Evolutionary conservation across 2,329 filamentous ascomycete species (phyloP).

Genomic region (Chaetomium sp.): DNA sequence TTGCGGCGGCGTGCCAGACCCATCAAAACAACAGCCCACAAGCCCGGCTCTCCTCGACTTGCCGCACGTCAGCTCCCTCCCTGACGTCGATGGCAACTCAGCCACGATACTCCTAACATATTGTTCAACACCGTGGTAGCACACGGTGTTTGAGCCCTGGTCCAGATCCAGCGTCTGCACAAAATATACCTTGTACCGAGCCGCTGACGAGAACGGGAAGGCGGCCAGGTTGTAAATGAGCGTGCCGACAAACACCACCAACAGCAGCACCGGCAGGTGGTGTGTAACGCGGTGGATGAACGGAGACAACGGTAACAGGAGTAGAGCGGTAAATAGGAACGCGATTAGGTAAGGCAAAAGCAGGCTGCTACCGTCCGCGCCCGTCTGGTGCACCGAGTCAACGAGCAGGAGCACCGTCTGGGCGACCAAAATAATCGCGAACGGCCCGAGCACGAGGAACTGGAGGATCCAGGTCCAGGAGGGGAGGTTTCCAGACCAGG

Average conservation of each 20-base stretch:
- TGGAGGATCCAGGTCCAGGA: conserved; percentile 85
- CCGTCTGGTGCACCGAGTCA: conserved; percentile 70
- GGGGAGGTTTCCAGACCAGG: conserved; percentile 74
- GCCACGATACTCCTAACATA: conserved; percentile 62
- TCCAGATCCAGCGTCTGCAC: conserved; percentile 74
- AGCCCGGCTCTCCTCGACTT: conserved; percentile 43
- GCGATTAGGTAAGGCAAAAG: conserved; percentile 66
- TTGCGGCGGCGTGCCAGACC: conserved; percentile 51
- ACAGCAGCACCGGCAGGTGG: conserved; percentile 71
- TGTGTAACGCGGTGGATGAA: conserved; percentile 83
- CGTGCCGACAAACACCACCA: conserved; percentile 66
- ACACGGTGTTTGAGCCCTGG: conserved; percentile 61
- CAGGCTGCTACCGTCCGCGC: conserved; percentile 70
- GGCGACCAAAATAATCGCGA: conserved; percentile 68
- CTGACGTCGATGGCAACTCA: conserved; percentile 63
- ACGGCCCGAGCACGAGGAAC: conserved; percentile 70
- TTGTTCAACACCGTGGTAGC: conserved; percentile 59
- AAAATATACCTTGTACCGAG: conserved; percentile 82
- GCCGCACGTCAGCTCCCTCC: conserved; percentile 51
- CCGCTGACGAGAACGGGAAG: conserved; percentile 78
- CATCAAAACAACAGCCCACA: conserved; percentile 64
- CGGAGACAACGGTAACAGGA: conserved; percentile 71
- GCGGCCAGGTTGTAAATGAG: conserved; percentile 78
- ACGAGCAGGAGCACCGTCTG: conserved; percentile 70
- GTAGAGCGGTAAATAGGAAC: conserved; percentile 59